A percentile compares a stretch with the other conserved stretches of the same genome.
These are phyloP conservation scores for Thelonectria blattea DNA, from an alignment of 2,329 filamentous ascomycete genomes.

Conservation along the genomic window DNA sequence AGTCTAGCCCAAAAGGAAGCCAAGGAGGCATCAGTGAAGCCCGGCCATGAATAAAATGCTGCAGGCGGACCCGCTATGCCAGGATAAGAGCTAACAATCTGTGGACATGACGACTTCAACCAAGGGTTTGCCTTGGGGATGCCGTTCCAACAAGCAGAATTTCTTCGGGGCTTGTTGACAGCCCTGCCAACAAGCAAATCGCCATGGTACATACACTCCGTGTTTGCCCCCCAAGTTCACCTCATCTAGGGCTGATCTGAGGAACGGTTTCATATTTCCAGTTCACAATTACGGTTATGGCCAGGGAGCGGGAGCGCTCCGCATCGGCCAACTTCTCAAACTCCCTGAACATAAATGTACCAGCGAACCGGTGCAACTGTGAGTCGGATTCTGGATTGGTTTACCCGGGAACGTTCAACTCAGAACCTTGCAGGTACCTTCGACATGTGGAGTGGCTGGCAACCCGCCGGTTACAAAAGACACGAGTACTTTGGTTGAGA, in stretches of 20 bases:
- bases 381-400: neutral
- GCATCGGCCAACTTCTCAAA: neutral
- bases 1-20: slow-evolving; percentile 13
- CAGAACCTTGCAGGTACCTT: neutral
- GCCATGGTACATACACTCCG: no score
- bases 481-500: neutral
- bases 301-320: neutral
- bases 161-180: neutral
- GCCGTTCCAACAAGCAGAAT: no score
- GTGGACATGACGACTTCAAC: neutral
- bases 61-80: neutral
- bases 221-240: no score
- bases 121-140: slow-evolving; percentile 7
- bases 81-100: neutral
- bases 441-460: neutral
- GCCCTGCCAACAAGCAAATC: neutral
- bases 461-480: neutral
- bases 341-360: neutral
- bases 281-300: neutral
- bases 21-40: slow-evolving; percentile 9
- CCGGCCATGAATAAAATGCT: neutral
- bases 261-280: neutral
- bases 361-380: neutral
- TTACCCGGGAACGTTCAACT: neutral
- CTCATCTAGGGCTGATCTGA: neutral